These are phyloP conservation scores for Trifolium pratense DNA, from an alignment of 306 rosid species.

Conservation along the genomic window DNA sequence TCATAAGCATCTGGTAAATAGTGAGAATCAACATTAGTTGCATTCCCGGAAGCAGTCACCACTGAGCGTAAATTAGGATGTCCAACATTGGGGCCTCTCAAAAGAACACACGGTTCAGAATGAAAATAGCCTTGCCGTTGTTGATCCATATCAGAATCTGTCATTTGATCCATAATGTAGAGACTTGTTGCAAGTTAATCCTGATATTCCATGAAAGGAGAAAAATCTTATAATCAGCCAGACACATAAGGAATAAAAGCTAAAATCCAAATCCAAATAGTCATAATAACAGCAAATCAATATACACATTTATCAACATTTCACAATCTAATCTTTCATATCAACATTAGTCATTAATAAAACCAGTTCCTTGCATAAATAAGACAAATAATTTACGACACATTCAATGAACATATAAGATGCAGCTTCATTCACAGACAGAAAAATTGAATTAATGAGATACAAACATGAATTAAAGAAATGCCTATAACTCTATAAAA, in stretches of 20 bases:
- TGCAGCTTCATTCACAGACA: conserved; percentile 27
- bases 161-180: conserved; percentile 63
- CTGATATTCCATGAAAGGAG: conserved; percentile 44
- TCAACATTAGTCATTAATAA: neutral
- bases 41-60: conserved; percentile 68
- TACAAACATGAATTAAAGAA: conserved; percentile 1
- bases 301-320: neutral
- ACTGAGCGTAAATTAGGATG: conserved; percentile 63
- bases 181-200: conserved; percentile 44
- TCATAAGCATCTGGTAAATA: conserved; percentile 72
- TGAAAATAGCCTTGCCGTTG: conserved; percentile 68
- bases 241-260: conserved; percentile 26
- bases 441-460: conserved; percentile 3
- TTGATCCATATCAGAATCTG: conserved; percentile 74
- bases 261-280: conserved; percentile 19
- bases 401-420: conserved; percentile 26
- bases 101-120: conserved; percentile 62
- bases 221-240: conserved; percentile 35
- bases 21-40: conserved; percentile 57
- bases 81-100: conserved; percentile 53
- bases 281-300: neutral
- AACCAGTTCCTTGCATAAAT: conserved; percentile 8
- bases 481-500: neutral
- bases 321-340: conserved; percentile 26
- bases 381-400: conserved; percentile 1